phyloP scores from a whole-genome alignment of 1,284 basidiomycete species.

The Violaceomyces palustris region DNA sequence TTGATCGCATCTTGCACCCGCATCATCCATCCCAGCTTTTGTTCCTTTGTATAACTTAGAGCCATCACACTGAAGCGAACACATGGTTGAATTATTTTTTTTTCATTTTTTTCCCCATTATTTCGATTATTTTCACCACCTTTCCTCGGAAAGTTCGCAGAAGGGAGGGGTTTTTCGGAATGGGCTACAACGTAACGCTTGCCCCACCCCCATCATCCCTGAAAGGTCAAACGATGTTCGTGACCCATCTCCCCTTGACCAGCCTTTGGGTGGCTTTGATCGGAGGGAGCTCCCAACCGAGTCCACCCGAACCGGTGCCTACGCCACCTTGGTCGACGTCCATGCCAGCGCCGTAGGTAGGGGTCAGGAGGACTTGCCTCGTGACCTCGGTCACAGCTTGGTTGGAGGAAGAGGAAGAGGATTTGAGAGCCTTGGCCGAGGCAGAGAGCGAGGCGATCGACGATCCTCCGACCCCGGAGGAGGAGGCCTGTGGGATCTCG shows the following conservation, averaged over 20 bases:
- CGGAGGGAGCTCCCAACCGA: constrained; percentile 48
- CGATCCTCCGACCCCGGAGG: not conserved
- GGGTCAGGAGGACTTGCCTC: constrained; percentile 38
- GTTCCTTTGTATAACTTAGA: too few relatives aligned
- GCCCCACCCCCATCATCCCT: too few relatives aligned
- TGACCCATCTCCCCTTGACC: constrained; percentile 41
- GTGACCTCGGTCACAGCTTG: constrained; percentile 10
- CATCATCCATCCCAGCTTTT: not conserved
- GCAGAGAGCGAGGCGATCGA: not conserved
- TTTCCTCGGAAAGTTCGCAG: too few relatives aligned
- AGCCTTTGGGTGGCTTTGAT: constrained; percentile 41
- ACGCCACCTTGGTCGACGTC: too few relatives aligned
- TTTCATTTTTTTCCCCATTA: too few relatives aligned
- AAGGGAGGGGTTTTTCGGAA: too few relatives aligned
- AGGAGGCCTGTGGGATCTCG: constrained; percentile 6
- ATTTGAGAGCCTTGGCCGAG: constrained; percentile 1
- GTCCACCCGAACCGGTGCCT: constrained; percentile 26
- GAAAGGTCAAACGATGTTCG: constrained; percentile 6
- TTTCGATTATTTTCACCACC: too few relatives aligned
- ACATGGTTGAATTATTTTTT: too few relatives aligned
- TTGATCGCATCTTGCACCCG: not conserved
- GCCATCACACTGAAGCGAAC: too few relatives aligned
- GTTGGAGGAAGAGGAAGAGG: constrained; percentile 4
- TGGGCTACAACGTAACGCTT: not conserved
- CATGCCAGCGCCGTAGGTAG: constrained; percentile 44